Evolutionary conservation across 371 early-diverging fungal genomes (phyloP).

Genomic region (Encephalitozoon cuniculi): DNA sequence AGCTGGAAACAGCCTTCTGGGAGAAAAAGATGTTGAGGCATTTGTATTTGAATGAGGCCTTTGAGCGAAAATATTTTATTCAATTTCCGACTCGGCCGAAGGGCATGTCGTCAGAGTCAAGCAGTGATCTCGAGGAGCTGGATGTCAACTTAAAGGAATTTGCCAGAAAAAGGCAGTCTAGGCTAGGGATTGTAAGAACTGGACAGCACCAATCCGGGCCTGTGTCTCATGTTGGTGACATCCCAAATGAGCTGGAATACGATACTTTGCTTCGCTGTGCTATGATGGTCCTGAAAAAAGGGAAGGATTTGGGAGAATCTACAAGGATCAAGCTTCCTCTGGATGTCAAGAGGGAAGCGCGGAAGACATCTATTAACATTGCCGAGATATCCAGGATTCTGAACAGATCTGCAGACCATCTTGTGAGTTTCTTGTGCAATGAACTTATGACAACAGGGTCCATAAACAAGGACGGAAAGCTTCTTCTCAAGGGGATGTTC

Average conservation of each 20-base stretch:
- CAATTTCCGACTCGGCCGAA: neutral
- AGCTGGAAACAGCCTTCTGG: conserved; percentile 14
- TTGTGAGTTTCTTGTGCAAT: conserved; percentile 88
- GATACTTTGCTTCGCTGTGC: conserved; percentile 51
- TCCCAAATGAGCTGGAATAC: conserved; percentile 47
- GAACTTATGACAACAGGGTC: conserved; percentile 96
- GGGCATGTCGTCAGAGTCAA: conserved; percentile 3
- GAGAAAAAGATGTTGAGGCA: conserved; percentile 1
- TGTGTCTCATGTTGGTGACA: neutral
- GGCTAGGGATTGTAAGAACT: neutral
- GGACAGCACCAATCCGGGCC: neutral
- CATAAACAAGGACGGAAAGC: conserved; percentile 77
- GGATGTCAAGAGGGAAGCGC: conserved; percentile 54
- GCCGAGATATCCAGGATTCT: conserved; percentile 48
- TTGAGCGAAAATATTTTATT: conserved; percentile 6
- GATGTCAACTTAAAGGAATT: conserved; percentile 32
- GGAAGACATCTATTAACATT: conserved; percentile 58
- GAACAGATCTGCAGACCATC: conserved; percentile 80
- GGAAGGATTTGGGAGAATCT: neutral
- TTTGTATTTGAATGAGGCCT: neutral
- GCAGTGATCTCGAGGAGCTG: conserved; percentile 13
- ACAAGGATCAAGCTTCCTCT: conserved; percentile 56
- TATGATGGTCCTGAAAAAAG: conserved; percentile 51
- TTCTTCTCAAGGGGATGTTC: conserved; percentile 93
- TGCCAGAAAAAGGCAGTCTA: conserved; percentile 25